These are phyloP conservation scores for Ophiorrhiza pumila DNA, from an alignment of 257 asterid genomes.

Conservation along the genomic window DNA sequence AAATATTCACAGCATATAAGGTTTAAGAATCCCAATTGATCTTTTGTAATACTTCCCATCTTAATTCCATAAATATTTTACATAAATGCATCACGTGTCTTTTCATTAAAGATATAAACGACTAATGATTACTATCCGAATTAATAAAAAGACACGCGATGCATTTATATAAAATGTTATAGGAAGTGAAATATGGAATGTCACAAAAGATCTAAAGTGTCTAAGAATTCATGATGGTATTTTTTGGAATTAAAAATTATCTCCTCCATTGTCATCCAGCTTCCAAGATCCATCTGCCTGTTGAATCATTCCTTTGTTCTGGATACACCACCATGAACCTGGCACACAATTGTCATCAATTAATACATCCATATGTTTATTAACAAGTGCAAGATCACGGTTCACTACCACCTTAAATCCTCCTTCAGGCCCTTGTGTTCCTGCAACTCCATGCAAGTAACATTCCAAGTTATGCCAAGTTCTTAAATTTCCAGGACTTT, in stretches of 20 bases:
- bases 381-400: slow-evolving; percentile 55
- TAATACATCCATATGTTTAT: slow-evolving; percentile 48
- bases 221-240: background rate
- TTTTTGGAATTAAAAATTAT: slow-evolving; percentile 1
- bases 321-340: slow-evolving; percentile 57
- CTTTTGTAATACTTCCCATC: too few relatives aligned
- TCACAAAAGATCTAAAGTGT: too few relatives aligned
- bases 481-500: slow-evolving; percentile 37
- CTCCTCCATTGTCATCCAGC: slow-evolving; percentile 46
- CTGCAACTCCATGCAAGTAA: slow-evolving; percentile 77
- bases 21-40: too few relatives aligned
- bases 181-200: too few relatives aligned
- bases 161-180: too few relatives aligned
- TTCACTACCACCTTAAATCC: slow-evolving; percentile 54
- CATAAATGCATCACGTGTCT: too few relatives aligned
- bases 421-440: slow-evolving; percentile 49
- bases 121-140: too few relatives aligned
- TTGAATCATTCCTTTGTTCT: slow-evolving; percentile 79
- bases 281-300: slow-evolving; percentile 73
- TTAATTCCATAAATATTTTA: too few relatives aligned
- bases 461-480: slow-evolving; percentile 63
- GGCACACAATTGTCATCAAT: slow-evolving; percentile 57
- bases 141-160: too few relatives aligned
- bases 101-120: too few relatives aligned
- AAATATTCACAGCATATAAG: too few relatives aligned